Percentiles rank a stretch among this genome's conserved stretches.
Evolutionary conservation across 331 rosid species (phyloP).

Genomic region (Malus hybrid): DNA sequence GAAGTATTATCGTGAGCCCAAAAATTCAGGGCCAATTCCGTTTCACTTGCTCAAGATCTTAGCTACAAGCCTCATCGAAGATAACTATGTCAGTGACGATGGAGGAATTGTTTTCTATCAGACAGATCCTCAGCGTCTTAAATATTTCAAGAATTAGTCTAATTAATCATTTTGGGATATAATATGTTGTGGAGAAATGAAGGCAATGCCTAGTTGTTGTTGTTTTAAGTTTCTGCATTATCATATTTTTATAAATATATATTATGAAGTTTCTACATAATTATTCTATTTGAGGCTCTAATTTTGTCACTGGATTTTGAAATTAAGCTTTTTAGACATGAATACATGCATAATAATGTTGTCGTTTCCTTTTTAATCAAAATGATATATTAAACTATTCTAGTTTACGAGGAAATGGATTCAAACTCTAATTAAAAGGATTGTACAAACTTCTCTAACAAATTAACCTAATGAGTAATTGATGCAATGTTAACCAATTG

Average conservation of each 20-base stretch:
- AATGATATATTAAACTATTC: no score
- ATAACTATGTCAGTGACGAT: constrained; percentile 53
- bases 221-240: background rate
- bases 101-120: constrained; percentile 57
- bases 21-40: constrained; percentile 61
- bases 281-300: background rate
- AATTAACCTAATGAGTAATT: background rate
- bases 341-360: no score
- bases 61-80: constrained; percentile 34
- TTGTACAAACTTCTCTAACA: background rate
- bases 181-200: background rate
- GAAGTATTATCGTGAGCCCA: constrained; percentile 63
- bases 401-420: background rate
- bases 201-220: background rate
- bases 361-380: background rate
- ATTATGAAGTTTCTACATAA: background rate
- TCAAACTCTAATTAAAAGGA: background rate
- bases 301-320: background rate
- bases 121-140: constrained; percentile 25
- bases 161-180: background rate
- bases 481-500: background rate
- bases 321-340: background rate
- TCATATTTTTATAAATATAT: background rate
- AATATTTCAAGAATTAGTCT: background rate
- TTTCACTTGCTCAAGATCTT: constrained; percentile 40